These are phyloP conservation scores for Hypoxylon crocopeplum DNA, from an alignment of 495 filamentous ascomycete species.

Conservation along the genomic window DNA sequence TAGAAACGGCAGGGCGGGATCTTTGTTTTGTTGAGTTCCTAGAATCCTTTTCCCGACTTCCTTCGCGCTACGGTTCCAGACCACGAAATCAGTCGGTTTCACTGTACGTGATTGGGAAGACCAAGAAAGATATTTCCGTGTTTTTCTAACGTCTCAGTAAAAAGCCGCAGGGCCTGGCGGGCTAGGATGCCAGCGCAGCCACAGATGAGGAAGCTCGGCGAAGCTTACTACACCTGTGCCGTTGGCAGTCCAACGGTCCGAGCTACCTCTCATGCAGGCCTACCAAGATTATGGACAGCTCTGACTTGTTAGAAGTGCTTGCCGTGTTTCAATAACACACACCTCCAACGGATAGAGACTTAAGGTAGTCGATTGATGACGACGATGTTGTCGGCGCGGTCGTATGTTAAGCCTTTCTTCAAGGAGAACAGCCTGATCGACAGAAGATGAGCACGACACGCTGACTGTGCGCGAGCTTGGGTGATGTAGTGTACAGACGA, in stretches of 20 bases:
- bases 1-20: not conserved
- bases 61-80: conserved; percentile 10
- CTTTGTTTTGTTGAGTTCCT: conserved; percentile 1
- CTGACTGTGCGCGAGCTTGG: not conserved
- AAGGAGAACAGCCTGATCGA: not conserved
- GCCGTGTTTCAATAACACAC: not conserved
- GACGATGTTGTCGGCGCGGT: not conserved
- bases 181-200: not conserved
- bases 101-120: not conserved
- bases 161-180: not conserved
- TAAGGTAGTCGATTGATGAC: too few relatives aligned
- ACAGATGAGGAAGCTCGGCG: conserved; percentile 5
- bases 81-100: conserved; percentile 10
- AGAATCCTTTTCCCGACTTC: not conserved
- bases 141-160: conserved; percentile 11
- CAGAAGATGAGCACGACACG: not conserved
- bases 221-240: conserved; percentile 31
- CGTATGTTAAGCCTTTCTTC: not conserved
- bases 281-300: not conserved
- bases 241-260: not conserved
- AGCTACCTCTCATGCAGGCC: not conserved
- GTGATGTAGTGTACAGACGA: not conserved
- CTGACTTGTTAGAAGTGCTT: not conserved
- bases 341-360: not conserved
- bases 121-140: not conserved